These are phyloP conservation scores for Flaveria sonorensis DNA, from an alignment of 129 eudicot species.

Conservation along the genomic window DNA sequence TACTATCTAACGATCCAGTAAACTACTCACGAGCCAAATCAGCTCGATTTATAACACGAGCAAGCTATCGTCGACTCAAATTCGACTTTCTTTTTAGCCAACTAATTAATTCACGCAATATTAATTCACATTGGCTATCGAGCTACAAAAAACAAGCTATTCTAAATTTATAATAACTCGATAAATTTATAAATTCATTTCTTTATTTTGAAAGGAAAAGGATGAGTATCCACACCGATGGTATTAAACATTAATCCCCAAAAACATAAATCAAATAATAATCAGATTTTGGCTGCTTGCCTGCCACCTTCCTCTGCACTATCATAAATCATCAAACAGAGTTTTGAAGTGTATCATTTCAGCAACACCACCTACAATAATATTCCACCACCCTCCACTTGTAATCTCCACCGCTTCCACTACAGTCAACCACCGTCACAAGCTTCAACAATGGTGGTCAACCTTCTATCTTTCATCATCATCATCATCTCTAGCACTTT, in stretches of 20 bases:
- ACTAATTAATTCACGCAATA: no score
- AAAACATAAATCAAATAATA: neutral
- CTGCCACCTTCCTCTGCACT: neutral
- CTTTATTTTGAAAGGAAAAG: no score
- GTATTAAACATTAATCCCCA: neutral
- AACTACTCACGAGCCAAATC: no score
- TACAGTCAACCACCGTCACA: constrained; percentile 11
- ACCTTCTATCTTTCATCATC: neutral
- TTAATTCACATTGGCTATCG: no score
- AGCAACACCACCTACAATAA: neutral
- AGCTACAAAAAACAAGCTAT: no score
- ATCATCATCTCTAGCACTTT: neutral
- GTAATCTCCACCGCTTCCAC: neutral
- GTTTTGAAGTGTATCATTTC: neutral
- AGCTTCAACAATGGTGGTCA: neutral
- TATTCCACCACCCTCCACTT: neutral
- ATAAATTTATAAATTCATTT: no score
- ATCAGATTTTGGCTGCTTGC: constrained; percentile 1
- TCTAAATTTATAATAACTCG: no score
- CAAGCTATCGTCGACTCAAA: no score
- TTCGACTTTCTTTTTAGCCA: no score
- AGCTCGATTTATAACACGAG: no score
- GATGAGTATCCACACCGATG: neutral
- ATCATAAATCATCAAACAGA: neutral
- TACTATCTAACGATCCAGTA: no score